Evolutionary conservation across 2,329 filamentous ascomycete genomes (phyloP).

Genomic region (Diaporthe nobilis): DNA sequence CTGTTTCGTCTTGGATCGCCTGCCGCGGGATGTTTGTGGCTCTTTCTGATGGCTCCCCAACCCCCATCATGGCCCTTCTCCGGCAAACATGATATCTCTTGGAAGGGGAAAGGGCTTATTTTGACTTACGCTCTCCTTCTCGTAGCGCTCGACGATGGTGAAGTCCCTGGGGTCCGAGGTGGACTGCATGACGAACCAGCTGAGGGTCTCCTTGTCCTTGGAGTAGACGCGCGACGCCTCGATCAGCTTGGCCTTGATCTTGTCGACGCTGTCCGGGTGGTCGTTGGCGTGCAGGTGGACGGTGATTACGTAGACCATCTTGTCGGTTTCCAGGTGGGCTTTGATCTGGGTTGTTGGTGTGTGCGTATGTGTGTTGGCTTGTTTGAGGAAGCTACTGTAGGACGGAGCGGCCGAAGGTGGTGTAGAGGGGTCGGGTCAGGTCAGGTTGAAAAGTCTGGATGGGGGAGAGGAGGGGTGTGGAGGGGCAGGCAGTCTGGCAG

Average conservation of each 20-base stretch:
- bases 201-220: conserved; percentile 78
- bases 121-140: conserved; percentile 71
- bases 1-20: neutral
- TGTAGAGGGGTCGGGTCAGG: conserved; percentile 9
- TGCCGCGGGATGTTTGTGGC: neutral
- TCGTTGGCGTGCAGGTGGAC: conserved; percentile 80
- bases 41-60: neutral
- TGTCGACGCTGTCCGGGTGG: conserved; percentile 73
- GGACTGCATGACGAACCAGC: conserved; percentile 85
- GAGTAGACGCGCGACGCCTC: conserved; percentile 82
- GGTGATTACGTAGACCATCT: conserved; percentile 78
- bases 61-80: no score
- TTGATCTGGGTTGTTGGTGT: neutral
- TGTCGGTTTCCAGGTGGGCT: conserved; percentile 44
- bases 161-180: conserved; percentile 77
- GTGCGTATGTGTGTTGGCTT: neutral
- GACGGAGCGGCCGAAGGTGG: conserved; percentile 18
- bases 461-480: conserved; percentile 16
- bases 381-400: conserved; percentile 2
- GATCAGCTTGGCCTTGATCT: conserved; percentile 79
- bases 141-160: conserved; percentile 82
- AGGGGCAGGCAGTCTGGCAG: conserved; percentile 11
- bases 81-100: no score
- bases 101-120: neutral
- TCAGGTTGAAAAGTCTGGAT: conserved; percentile 18